Evolutionary conservation across 2,329 filamentous ascomycete genomes (phyloP).

Genomic region (Alternaria metachromatica): DNA sequence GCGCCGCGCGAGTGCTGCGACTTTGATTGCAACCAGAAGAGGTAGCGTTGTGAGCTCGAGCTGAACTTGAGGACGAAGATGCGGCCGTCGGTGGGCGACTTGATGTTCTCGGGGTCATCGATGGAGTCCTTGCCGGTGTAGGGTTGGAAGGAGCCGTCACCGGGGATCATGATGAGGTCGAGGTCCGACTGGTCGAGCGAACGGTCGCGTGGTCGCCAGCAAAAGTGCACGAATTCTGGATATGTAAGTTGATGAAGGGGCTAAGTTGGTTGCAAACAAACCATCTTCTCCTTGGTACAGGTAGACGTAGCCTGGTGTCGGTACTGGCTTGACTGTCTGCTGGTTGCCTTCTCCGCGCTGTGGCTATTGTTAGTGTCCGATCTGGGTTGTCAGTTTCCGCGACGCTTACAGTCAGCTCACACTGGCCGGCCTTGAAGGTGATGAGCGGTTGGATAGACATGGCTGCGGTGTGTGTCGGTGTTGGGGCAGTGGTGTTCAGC

Average conservation of each 20-base stretch:
- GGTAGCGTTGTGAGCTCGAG: constrained; percentile 86
- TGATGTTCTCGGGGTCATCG: constrained; percentile 64
- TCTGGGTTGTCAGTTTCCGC: constrained; percentile 17
- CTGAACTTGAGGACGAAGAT: constrained; percentile 93
- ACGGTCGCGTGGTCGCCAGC: constrained; percentile 84
- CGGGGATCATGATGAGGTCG: constrained; percentile 92
- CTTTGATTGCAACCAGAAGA: constrained; percentile 97
- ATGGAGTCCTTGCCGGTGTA: constrained; percentile 65
- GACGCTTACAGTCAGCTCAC: constrained; percentile 76
- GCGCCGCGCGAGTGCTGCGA: constrained; percentile 73
- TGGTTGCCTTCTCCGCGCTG: constrained; percentile 34
- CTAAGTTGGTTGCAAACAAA: constrained; percentile 42
- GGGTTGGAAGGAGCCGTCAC: constrained; percentile 84
- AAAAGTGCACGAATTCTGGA: constrained; percentile 89
- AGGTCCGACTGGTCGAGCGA: constrained; percentile 76
- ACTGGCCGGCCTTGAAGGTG: constrained; percentile 94
- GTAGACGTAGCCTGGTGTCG: constrained; percentile 85
- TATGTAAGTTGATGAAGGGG: constrained; percentile 17
- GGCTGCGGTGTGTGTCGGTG: constrained; percentile 15
- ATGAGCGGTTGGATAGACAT: constrained; percentile 90
- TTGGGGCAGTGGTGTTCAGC: constrained; percentile 13
- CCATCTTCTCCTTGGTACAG: constrained; percentile 87
- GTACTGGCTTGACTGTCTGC: constrained; percentile 72
- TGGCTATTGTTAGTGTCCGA: constrained; percentile 22
- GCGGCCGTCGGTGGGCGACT: constrained; percentile 76